These are phyloP conservation scores for Glaciozyma antarctica DNA, from an alignment of 768 basidiomycete species.

Conservation along the genomic window DNA sequence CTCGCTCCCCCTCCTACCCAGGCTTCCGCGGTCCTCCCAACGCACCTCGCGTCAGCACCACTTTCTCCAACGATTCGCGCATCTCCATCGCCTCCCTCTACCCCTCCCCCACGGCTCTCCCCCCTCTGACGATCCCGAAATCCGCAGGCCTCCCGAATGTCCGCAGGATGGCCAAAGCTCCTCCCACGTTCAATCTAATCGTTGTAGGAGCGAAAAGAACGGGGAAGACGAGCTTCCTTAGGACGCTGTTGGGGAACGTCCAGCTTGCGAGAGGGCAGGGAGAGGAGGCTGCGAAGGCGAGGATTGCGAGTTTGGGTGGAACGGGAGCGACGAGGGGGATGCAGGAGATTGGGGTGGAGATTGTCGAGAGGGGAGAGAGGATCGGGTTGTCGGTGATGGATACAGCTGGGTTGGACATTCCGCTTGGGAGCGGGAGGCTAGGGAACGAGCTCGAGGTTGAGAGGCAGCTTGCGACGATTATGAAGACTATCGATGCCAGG, in stretches of 20 bases:
- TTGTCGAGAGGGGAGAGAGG: background rate
- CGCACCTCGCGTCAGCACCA: background rate
- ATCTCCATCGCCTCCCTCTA: conserved; percentile 1
- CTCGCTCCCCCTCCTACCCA: background rate
- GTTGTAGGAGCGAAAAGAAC: background rate
- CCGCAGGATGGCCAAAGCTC: background rate
- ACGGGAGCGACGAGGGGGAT: background rate
- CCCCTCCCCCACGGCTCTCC: background rate
- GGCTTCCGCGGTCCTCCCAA: background rate
- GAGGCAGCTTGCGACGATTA: background rate
- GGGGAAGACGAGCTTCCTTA: conserved; percentile 11
- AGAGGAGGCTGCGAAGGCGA: background rate
- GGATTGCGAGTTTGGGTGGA: background rate
- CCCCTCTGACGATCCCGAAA: background rate
- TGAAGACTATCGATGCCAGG: background rate
- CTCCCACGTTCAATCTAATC: conserved; percentile 4
- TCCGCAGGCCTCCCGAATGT: background rate
- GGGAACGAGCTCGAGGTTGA: conserved; percentile 8
- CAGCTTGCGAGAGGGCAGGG: background rate
- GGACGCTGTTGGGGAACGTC: background rate
- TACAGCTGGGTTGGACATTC: conserved; percentile 1
- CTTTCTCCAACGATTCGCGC: background rate
- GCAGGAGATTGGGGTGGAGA: background rate
- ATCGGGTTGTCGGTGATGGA: conserved; percentile 1
- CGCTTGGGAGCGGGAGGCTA: background rate